phyloP scores from a whole-genome alignment of 2,329 filamentous ascomycete genomes.

The Cryphonectria radicalis region DNA sequence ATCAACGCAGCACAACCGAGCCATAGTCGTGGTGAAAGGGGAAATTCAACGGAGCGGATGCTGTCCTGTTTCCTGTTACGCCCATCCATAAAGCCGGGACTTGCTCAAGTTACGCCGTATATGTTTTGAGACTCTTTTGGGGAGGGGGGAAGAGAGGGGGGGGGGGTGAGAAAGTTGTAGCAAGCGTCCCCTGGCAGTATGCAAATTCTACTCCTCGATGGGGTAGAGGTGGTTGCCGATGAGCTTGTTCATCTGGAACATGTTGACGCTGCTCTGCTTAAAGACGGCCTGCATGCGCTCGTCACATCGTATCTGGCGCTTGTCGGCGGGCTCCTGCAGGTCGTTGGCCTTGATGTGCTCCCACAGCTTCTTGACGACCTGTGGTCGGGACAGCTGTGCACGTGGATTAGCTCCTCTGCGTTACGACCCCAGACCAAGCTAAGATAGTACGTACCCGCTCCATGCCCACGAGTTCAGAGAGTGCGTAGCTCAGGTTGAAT shows the following conservation, averaged over 20 bases:
- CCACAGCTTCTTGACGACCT: conserved; percentile 97
- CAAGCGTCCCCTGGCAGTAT: neutral
- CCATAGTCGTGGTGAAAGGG: neutral
- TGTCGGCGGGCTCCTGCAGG: conserved; percentile 89
- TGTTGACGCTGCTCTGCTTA: conserved; percentile 87
- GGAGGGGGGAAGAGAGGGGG: neutral
- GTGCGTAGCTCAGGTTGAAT: conserved; percentile 71
- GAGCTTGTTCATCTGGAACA: conserved; percentile 99
- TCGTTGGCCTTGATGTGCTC: conserved; percentile 87
- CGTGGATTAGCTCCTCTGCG: conserved; percentile 32
- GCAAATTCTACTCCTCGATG: conserved; percentile 62
- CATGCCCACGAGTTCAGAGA: conserved; percentile 73
- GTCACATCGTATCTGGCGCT: conserved; percentile 91
- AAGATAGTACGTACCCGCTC: conserved; percentile 56
- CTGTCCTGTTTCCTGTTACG: conserved; percentile 4
- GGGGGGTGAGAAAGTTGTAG: neutral
- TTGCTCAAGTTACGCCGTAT: conserved; percentile 7
- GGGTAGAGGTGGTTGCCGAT: conserved; percentile 88
- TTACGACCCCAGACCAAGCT: neutral
- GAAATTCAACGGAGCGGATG: conserved; percentile 6
- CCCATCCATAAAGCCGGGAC: conserved; percentile 12
- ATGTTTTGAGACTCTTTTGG: neutral
- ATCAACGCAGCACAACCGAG: neutral
- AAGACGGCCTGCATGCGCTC: conserved; percentile 91
- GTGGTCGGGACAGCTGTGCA: conserved; percentile 80